Conservation (phyloP, 345 rosid species). For the Alliaria petiolata region DNA sequence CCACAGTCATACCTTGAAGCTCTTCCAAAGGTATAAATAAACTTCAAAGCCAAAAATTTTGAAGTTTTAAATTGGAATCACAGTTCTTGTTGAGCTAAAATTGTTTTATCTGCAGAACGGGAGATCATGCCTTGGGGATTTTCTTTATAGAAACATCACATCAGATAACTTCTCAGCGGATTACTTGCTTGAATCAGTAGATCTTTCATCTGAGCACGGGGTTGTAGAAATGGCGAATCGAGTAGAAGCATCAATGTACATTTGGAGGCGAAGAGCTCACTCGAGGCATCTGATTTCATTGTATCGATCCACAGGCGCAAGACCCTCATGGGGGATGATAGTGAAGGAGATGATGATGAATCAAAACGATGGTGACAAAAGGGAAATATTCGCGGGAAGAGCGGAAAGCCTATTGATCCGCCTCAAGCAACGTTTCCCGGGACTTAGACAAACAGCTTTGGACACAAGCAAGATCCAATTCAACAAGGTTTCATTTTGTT, state of each 20-base stretch:
- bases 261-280: conserved; percentile 75
- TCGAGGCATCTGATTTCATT: conserved; percentile 50
- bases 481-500: conserved; percentile 63
- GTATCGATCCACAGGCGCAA: conserved; percentile 53
- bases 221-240: conserved; percentile 83
- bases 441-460: conserved; percentile 76
- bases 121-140: conserved; percentile 77
- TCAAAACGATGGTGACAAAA: conserved; percentile 81
- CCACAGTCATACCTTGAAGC: conserved; percentile 77
- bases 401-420: conserved; percentile 77
- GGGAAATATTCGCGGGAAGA: conserved; percentile 76
- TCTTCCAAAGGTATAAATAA: conserved; percentile 70
- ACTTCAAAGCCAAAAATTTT: neutral
- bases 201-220: conserved; percentile 76
- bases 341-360: conserved; percentile 82
- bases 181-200: conserved; percentile 76
- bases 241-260: conserved; percentile 73
- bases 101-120: conserved; percentile 57
- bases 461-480: conserved; percentile 90
- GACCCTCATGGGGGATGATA: conserved; percentile 82
- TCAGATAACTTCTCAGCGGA: conserved; percentile 82
- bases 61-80: neutral
- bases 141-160: conserved; percentile 73
- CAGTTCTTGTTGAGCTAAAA: neutral
- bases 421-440: conserved; percentile 88